A percentile compares a stretch with the other conserved stretches of the same genome.
Evolutionary conservation across 2,329 filamentous ascomycete species (phyloP).

Genomic region (Trichoderma koningii): DNA sequence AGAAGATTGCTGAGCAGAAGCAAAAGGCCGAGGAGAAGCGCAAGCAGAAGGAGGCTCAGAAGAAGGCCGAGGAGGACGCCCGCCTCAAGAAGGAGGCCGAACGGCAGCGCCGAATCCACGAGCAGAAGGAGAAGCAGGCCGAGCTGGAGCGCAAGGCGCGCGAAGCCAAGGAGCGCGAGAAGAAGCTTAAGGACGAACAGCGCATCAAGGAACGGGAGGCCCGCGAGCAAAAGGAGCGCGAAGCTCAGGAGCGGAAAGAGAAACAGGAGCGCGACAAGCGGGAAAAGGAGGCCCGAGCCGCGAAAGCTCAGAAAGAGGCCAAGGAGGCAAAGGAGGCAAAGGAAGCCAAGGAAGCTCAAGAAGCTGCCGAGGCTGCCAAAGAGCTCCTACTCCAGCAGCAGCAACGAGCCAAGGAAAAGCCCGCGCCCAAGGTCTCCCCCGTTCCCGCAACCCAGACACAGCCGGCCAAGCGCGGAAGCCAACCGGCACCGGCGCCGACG

Average conservation of each 20-base stretch:
- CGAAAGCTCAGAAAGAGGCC: slow-evolving; percentile 62
- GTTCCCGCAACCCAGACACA: slow-evolving; percentile 40
- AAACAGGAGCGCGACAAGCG: slow-evolving; percentile 65
- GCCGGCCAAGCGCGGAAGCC: slow-evolving; percentile 29
- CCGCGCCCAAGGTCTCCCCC: slow-evolving; percentile 42
- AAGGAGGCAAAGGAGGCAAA: slow-evolving; percentile 51
- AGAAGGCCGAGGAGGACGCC: slow-evolving; percentile 88
- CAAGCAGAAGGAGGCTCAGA: slow-evolving; percentile 87
- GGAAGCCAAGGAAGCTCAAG: slow-evolving; percentile 43
- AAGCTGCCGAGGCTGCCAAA: slow-evolving; percentile 37
- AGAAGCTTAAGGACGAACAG: slow-evolving; percentile 81
- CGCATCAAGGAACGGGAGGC: slow-evolving; percentile 77
- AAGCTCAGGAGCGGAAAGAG: slow-evolving; percentile 63
- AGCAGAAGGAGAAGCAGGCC: slow-evolving; percentile 82
- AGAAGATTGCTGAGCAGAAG: slow-evolving; percentile 77
- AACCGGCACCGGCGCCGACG: background rate
- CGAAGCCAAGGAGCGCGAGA: slow-evolving; percentile 67
- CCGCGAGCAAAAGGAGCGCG: slow-evolving; percentile 69
- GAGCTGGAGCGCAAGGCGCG: slow-evolving; percentile 81
- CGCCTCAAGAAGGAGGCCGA: slow-evolving; percentile 82
- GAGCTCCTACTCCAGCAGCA: slow-evolving; percentile 15
- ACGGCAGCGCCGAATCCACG: slow-evolving; percentile 73
- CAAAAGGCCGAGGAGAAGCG: slow-evolving; percentile 85
- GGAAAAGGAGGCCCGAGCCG: slow-evolving; percentile 58
- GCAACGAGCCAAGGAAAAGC: slow-evolving; percentile 45